A percentile compares a stretch with the other conserved stretches of the same genome.
Evolutionary conservation across 2,329 filamentous ascomycete species (phyloP).

Genomic region (Chalaropsis ovoidea): DNA sequence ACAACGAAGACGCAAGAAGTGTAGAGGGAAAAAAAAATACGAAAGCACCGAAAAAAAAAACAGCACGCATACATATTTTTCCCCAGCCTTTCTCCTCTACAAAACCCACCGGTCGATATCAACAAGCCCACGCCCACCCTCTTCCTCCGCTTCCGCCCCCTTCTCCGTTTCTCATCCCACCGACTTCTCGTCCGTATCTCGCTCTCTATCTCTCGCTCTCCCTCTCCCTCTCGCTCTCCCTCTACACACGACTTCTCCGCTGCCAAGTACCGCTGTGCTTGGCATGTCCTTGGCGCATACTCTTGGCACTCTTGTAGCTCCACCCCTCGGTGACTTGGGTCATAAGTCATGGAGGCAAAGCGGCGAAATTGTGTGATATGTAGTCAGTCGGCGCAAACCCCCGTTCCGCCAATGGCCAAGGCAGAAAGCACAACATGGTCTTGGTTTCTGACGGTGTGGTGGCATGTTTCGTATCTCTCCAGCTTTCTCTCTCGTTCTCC

Average conservation of each 20-base stretch:
- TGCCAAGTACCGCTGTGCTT: constrained; percentile 18
- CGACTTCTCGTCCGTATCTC: neutral
- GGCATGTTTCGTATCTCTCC: neutral
- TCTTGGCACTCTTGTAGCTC: constrained; percentile 21
- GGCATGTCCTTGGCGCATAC: constrained; percentile 25
- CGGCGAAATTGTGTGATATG: neutral
- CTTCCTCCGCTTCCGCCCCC: neutral
- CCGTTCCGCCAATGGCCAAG: constrained; percentile 10
- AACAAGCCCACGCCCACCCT: neutral
- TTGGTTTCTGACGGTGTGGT: neutral
- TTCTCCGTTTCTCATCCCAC: constrained; percentile 2
- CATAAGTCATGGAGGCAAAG: neutral
- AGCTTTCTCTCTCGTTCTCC: neutral
- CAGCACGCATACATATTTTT: neutral
- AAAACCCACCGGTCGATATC: neutral
- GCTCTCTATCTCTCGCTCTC: neutral
- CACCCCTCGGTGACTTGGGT: constrained; percentile 2
- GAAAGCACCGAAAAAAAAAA: neutral
- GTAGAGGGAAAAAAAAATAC: neutral
- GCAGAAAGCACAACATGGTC: constrained; percentile 9
- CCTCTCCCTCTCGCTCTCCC: neutral
- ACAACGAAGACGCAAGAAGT: neutral
- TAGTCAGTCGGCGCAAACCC: neutral
- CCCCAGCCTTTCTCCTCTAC: neutral
- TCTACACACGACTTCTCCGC: constrained; percentile 14